These are phyloP conservation scores for Neopestalotiopsis sp. DNA, from an alignment of 2,329 filamentous ascomycete genomes.

Conservation along the genomic window DNA sequence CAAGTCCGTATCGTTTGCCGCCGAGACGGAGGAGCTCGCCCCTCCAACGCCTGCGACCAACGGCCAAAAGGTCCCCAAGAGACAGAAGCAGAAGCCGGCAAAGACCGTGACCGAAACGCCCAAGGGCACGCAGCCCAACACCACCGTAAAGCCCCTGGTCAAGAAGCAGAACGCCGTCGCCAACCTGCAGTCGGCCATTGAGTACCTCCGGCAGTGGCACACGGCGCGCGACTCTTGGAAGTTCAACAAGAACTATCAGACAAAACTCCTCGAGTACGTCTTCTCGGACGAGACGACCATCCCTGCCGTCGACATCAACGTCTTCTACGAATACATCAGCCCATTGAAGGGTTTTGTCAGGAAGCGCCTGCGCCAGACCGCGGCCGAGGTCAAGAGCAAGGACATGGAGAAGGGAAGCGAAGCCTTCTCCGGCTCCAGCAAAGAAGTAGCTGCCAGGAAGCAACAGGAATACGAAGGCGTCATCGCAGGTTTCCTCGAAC, in stretches of 20 bases:
- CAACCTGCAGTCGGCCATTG: constrained; percentile 69
- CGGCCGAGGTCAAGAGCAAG: constrained; percentile 64
- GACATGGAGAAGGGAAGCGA: constrained; percentile 56
- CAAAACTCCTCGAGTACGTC: constrained; percentile 80
- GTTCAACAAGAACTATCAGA: constrained; percentile 95
- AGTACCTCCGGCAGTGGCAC: constrained; percentile 80
- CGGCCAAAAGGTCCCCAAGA: constrained; percentile 31
- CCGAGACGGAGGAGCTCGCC: constrained; percentile 26
- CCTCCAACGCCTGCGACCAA: constrained; percentile 25
- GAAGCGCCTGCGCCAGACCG: constrained; percentile 70
- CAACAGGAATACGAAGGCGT: constrained; percentile 63
- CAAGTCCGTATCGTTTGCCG: constrained; percentile 52
- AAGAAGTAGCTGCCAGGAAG: constrained; percentile 52
- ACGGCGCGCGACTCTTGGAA: constrained; percentile 79
- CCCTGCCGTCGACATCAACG: constrained; percentile 70
- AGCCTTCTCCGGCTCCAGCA: constrained; percentile 56
- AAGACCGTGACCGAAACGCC: constrained; percentile 8
- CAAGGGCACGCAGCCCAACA: constrained; percentile 41
- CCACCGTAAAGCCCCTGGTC: constrained; percentile 31
- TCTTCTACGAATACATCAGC: constrained; percentile 78
- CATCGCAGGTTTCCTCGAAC: constrained; percentile 52
- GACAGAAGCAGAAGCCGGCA: constrained; percentile 40
- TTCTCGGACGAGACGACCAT: constrained; percentile 75
- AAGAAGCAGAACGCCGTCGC: constrained; percentile 39
- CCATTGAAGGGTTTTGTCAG: constrained; percentile 80